Base-by-base conservation (phyloP, 306 rosid species). In the Trifolium pratense region DNA sequence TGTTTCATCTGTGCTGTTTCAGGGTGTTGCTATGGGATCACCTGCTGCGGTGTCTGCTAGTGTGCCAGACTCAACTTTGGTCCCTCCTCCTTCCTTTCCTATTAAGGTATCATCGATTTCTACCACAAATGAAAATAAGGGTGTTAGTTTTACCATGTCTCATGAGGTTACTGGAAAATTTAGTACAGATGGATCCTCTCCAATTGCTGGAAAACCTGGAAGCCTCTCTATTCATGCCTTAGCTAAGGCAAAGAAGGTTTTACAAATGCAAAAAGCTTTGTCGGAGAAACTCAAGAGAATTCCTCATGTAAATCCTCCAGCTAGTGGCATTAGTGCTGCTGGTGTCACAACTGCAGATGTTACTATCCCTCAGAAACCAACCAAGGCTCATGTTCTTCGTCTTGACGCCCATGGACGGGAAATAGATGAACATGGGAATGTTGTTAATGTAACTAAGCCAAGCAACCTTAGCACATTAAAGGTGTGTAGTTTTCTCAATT, bases 131-230 rank as follows among this genome's bases (percentile, higher is more conserved):
- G n/a, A n/a, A n/a, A n/a, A n/a, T n/a, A n/a, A n/a, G n/a, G n/a
- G 92, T 76, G 92, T 91, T 88, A 89, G 90, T 91, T 88, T 84
- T 91, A 86, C 81, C 98, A 83, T 97, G 85, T 93, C 93, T 93
- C 97, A 93, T 93, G 96, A 93, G 98, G 98, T 88, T 93, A 88
- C 88, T 89, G 98, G 98, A 93, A 93, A 89, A 86, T 93, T 96
- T 89, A 89, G 98, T 93, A 93, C 98, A 93, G 96, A 93, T 91
- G 98, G 98, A 85, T 78, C 96, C 66, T 93, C 97, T 68, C 80
- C 98, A 89, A 82, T 86, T 78, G 97, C 96, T 88, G 98, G 97
- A 80, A 93, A 81, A 85, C 78, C 81, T 84, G 97, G 92, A 68
- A 91, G 84, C 87, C 80, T 87, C 48, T 84, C 94, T 82, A 79